Evolutionary conservation across 805 yeast species (phyloP), one percentile per base, ranked within the genome.

Genomic region (Metschnikowia cubensis): DNA sequence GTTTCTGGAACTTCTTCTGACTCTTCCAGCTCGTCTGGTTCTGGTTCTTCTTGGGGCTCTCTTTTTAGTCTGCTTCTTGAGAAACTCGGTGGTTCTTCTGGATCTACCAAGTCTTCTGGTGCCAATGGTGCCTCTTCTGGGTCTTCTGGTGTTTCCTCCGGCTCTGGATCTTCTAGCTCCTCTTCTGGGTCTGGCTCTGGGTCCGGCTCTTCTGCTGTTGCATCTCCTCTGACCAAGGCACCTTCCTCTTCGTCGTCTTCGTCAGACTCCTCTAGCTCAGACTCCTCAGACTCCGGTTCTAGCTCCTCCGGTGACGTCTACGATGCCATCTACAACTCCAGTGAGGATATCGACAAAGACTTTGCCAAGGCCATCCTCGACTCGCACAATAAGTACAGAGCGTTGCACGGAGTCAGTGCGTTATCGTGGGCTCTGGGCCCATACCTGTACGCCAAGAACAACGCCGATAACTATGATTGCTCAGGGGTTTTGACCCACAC

Each of bases 401-500:
- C 68, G 1, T 46, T 51, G 6, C 73, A 69, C 48, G 62, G 63
- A 29, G 71, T 58, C 4, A 63, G 57, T 5, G 59, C 57, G 0
- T 62, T 69, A 41, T 51, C 69, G 1, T 69, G 74, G 74, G 62
- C 63, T 21, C 47, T 45, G 17, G 64, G 56, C n/a, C 62, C 70
- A 3, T 69, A 66, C 59, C 51, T 59, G 39, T 69, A 68, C 50
- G 73, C 74, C 6, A 57, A 66, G 47, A 61, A 61, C 42, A 59
- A 65, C 41, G 74, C 74, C 14, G 64, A 68, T 49, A 60, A 56
- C 48, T 69, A 69, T 56, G 71, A 67, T 49, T 69, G 74, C 54
- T 67, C 71, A 2, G 74, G 74, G 41, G 46, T 48, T 31, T 66
- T 72, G 53, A 56, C 54, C 18, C 76, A 73, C 57, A 64, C 75